Conservation (phyloP, 1,284 basidiomycete species). For the Mycena sp. region DNA sequence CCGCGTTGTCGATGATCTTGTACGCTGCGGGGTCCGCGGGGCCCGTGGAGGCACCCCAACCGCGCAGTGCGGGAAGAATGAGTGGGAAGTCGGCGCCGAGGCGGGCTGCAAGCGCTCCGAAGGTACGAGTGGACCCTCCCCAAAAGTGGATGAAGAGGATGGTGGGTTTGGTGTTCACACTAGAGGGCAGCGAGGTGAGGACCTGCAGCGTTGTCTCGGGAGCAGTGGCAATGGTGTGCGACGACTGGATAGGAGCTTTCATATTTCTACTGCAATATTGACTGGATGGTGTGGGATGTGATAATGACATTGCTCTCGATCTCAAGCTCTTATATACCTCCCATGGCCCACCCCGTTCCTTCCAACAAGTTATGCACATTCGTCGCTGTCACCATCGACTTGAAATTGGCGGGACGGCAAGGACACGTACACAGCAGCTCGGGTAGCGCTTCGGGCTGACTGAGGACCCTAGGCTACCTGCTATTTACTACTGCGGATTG, state of each 20-base stretch:
- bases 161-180: not conserved
- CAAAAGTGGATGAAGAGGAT: slow-evolving; percentile 28
- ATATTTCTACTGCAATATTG: not conserved
- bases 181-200: slow-evolving; percentile 1
- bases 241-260: not conserved
- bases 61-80: slow-evolving; percentile 18
- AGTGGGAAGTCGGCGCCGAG: slow-evolving; percentile 15
- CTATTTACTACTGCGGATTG: too few species aligned
- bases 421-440: not conserved
- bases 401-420: not conserved
- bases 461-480: not conserved
- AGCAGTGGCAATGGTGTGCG: slow-evolving; percentile 8
- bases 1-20: slow-evolving; percentile 14
- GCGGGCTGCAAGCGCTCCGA: not conserved
- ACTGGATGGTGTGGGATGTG: too few species aligned
- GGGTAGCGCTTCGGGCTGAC: not conserved
- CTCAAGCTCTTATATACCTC: too few species aligned
- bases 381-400: too few species aligned
- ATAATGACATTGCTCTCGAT: too few species aligned
- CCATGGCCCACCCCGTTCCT: too few species aligned
- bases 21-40: slow-evolving; percentile 11
- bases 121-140: slow-evolving; percentile 23
- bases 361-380: too few species aligned
- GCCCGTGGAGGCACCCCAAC: slow-evolving; percentile 26
- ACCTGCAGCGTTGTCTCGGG: slow-evolving; percentile 7